Conservation (phyloP, 257 asterid genomes). For the Jacaranda copaia region DNA sequence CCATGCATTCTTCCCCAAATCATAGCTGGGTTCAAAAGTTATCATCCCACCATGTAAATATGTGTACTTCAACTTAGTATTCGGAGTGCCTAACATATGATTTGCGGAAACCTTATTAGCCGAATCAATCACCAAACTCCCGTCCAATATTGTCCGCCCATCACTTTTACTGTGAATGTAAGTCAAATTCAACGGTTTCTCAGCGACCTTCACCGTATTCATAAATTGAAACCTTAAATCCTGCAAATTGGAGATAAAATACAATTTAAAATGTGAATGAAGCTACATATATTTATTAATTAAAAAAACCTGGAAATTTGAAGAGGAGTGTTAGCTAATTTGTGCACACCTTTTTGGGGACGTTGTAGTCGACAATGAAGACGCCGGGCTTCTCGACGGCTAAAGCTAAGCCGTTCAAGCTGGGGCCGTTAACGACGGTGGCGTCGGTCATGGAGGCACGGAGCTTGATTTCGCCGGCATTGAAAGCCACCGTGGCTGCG, state of each 20-base stretch:
- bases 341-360: no score
- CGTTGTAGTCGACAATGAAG: no score
- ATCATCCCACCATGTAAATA: conserved; percentile 76
- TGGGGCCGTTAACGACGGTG: no score
- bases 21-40: conserved; percentile 86
- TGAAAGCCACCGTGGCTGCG: no score
- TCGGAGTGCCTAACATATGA: conserved; percentile 77
- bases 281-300: no score
- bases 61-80: conserved; percentile 76
- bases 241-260: conserved; percentile 44
- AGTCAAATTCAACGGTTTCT: conserved; percentile 84
- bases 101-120: conserved; percentile 88
- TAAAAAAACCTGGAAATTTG: no score
- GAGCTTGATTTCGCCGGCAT: no score
- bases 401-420: no score
- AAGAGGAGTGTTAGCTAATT: no score
- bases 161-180: conserved; percentile 77
- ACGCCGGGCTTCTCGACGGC: no score
- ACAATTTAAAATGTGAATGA: no score
- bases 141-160: conserved; percentile 72
- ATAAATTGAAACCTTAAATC: conserved; percentile 89
- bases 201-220: conserved; percentile 72
- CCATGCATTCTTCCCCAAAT: conserved; percentile 80
- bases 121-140: conserved; percentile 78
- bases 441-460: no score